Conservation (phyloP, 306 rosid genomes). For the Corylus heterophylla region DNA sequence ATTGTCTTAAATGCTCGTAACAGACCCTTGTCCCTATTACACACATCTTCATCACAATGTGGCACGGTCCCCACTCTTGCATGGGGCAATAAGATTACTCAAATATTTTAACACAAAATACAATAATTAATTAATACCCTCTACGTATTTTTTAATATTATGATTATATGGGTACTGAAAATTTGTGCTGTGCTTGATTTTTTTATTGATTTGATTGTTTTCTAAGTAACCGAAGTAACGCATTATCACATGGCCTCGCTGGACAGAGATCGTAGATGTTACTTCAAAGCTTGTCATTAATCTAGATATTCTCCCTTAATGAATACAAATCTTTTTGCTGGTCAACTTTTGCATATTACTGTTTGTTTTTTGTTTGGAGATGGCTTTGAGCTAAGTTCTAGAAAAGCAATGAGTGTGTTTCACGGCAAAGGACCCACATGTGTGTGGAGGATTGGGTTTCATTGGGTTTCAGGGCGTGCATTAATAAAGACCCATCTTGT, state of each 20-base stretch:
- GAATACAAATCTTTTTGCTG: slow-evolving; percentile 8
- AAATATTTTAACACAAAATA: neutral
- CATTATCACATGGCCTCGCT: slow-evolving; percentile 56
- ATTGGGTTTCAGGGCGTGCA: slow-evolving; percentile 35
- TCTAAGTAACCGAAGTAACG: slow-evolving; percentile 11
- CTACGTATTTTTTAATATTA: no score
- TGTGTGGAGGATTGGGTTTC: neutral
- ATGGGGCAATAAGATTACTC: neutral
- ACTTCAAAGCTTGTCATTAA: slow-evolving; percentile 31
- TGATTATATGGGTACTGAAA: neutral
- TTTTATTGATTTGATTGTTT: neutral
- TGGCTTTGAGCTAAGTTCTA: slow-evolving; percentile 37
- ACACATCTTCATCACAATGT: neutral
- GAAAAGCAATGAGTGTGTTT: slow-evolving; percentile 79
- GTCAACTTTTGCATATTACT: slow-evolving; percentile 24
- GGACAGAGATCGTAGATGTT: slow-evolving; percentile 32
- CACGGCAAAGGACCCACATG: slow-evolving; percentile 64
- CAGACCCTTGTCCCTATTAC: neutral
- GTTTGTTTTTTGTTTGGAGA: slow-evolving; percentile 26
- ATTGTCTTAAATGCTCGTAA: neutral
- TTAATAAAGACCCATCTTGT: slow-evolving; percentile 36
- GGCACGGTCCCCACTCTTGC: neutral
- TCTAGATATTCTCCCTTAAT: slow-evolving; percentile 17
- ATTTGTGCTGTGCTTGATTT: neutral
- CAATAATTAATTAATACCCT: neutral